Conservation (phyloP, 495 filamentous ascomycete genomes). For the Podospora anserina region DNA sequence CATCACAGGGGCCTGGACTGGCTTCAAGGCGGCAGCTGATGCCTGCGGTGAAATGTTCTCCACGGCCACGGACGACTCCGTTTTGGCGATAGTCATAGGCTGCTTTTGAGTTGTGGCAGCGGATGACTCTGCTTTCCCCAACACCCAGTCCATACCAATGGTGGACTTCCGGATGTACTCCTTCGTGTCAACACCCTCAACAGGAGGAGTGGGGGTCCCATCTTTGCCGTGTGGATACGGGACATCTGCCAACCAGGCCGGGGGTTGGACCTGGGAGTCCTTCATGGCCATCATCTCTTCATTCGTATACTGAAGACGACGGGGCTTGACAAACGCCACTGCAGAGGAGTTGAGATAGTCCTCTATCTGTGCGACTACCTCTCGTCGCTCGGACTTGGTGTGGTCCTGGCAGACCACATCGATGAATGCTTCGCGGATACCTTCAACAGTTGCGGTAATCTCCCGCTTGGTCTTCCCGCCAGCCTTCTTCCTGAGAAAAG, state of each 20-base stretch:
- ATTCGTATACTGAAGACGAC: conserved; percentile 6
- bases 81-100: no score
- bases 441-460: neutral
- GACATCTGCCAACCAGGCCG: neutral
- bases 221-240: neutral
- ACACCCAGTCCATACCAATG: conserved; percentile 19
- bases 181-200: neutral
- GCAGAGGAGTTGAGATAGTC: neutral
- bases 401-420: neutral
- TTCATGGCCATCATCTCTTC: conserved; percentile 8
- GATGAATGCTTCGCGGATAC: neutral
- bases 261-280: neutral
- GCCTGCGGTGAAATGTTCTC: neutral
- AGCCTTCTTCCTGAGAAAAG: neutral
- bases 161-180: neutral
- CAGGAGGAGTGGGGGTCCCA: neutral
- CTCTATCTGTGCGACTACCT: neutral
- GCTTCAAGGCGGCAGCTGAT: neutral
- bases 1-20: neutral
- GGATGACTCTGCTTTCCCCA: conserved; percentile 2
- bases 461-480: neutral
- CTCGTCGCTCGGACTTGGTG: neutral
- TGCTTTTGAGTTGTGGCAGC: no score
- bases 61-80: neutral
- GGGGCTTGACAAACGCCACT: no score